Evolutionary conservation across 768 basidiomycete genomes (phyloP).

Genomic region (Termitomyces heimii): DNA sequence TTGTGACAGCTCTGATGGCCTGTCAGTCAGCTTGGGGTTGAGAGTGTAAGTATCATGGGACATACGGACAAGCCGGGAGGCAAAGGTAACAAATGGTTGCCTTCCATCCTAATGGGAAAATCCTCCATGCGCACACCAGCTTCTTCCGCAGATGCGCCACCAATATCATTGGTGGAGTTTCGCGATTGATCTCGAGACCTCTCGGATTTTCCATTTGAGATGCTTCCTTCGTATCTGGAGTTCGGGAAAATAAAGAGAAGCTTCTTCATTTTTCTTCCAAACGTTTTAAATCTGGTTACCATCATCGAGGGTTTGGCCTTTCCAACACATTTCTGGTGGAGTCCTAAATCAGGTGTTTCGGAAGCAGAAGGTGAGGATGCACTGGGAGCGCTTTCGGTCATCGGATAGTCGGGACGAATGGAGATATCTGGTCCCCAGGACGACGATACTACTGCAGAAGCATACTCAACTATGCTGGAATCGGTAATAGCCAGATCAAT

Average conservation of each 20-base stretch:
- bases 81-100: conserved; percentile 6
- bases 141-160: not conserved
- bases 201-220: not conserved
- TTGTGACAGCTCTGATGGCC: conserved; percentile 6
- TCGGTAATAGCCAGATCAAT: conserved; percentile 4
- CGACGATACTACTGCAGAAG: conserved; percentile 27
- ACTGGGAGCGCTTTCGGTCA: not conserved
- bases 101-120: not conserved
- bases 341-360: not conserved
- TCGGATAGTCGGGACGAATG: conserved; percentile 6
- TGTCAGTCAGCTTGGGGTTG: not conserved
- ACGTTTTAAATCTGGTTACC: conserved; percentile 18
- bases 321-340: not conserved
- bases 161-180: not conserved
- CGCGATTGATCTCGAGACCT: not conserved
- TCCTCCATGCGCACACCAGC: not conserved
- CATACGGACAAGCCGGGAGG: conserved; percentile 24
- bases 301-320: conserved; percentile 4
- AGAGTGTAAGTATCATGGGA: not conserved
- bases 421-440: conserved; percentile 20
- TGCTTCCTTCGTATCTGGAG: not conserved
- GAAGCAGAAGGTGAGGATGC: not conserved
- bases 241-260: conserved; percentile 13
- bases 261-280: conserved; percentile 22
- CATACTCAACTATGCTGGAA: conserved; percentile 25